These are phyloP conservation scores for Cryptococcus sp. DNA, from an alignment of 1,284 basidiomycete species.

Conservation along the genomic window DNA sequence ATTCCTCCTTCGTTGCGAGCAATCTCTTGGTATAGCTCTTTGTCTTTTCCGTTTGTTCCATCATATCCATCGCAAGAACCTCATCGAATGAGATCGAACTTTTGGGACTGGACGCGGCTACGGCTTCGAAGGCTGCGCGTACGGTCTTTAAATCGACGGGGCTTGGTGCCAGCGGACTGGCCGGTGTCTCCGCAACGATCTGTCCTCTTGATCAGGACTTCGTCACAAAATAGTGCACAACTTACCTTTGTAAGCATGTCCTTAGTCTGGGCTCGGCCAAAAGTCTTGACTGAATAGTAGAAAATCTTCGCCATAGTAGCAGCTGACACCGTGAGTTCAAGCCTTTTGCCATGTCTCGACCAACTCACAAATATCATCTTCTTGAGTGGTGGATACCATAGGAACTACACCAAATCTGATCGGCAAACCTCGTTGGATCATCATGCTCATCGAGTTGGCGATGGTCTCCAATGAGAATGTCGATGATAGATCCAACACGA, in stretches of 20 bases:
- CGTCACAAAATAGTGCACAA: background rate
- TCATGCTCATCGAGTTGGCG: conserved; percentile 58
- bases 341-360: background rate
- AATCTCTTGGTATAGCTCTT: conserved; percentile 32
- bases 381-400: conserved; percentile 40
- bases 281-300: conserved; percentile 61
- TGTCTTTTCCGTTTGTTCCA: conserved; percentile 23
- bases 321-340: conserved; percentile 47
- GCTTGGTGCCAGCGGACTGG: conserved; percentile 12
- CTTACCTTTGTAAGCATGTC: conserved; percentile 58
- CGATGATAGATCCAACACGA: conserved; percentile 71
- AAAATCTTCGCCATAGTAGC: conserved; percentile 66
- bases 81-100: conserved; percentile 40
- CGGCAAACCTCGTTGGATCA: conserved; percentile 68
- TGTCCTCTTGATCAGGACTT: conserved; percentile 2
- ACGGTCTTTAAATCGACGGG: conserved; percentile 22
- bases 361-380: conserved; percentile 42
- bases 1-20: conserved; percentile 24
- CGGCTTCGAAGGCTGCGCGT: conserved; percentile 25
- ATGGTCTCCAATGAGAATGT: conserved; percentile 60
- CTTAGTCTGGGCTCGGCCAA: conserved; percentile 61
- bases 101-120: conserved; percentile 16
- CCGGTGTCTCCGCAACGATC: conserved; percentile 19
- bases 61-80: conserved; percentile 37
- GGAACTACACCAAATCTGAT: conserved; percentile 81